These are phyloP conservation scores for Chloris gayana DNA, from an alignment of 176 grass and related monocot species.

Conservation along the genomic window DNA sequence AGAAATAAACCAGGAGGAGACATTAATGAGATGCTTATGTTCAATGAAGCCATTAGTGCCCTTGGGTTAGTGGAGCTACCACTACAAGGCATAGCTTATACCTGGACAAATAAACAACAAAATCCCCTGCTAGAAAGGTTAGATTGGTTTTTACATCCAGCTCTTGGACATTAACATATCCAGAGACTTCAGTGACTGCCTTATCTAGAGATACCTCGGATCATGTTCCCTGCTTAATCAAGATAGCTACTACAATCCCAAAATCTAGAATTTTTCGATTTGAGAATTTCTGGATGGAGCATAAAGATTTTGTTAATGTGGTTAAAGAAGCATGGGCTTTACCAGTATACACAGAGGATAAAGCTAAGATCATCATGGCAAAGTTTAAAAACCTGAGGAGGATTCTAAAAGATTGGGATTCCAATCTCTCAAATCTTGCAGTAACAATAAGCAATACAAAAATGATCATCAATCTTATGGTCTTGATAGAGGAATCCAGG, in stretches of 20 bases:
- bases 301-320: background rate
- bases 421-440: background rate
- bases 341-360: background rate
- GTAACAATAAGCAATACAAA: background rate
- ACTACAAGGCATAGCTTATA: background rate
- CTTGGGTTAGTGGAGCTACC: background rate
- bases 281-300: background rate
- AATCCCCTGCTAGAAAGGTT: background rate
- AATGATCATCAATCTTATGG: background rate
- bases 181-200: rapidly evolving
- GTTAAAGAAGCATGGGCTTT: background rate
- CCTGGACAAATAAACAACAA: background rate
- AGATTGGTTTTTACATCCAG: background rate
- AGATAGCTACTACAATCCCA: background rate
- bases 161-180: background rate
- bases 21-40: background rate
- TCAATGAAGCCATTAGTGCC: background rate
- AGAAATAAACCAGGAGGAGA: background rate
- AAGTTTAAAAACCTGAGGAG: background rate
- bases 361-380: background rate
- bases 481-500: background rate
- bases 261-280: background rate
- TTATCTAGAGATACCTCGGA: background rate
- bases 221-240: background rate
- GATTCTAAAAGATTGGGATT: background rate